Conservation (phyloP, 2,329 filamentous ascomycete species). For the Parastagonospora avenae region DNA sequence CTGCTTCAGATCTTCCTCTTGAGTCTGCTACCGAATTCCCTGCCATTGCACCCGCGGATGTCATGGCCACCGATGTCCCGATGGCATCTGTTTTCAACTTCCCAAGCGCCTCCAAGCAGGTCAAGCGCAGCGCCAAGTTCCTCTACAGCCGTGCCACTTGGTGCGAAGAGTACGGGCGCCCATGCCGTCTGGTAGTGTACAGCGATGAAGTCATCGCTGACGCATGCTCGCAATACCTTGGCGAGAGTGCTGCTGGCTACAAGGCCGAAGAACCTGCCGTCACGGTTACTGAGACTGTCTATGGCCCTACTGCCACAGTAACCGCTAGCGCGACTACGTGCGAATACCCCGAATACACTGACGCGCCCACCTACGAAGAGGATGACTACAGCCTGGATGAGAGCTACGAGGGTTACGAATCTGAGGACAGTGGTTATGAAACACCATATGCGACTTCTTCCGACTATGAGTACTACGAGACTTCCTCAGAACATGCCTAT, state of each 20-base stretch:
- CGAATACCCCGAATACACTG: neutral
- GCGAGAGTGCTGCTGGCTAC: neutral
- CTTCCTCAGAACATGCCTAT: no score
- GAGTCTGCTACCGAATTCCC: neutral
- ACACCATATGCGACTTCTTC: neutral
- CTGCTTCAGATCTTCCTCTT: no score
- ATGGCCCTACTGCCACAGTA: neutral
- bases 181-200: conserved; percentile 20
- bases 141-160: conserved; percentile 5
- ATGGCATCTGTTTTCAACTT: no score
- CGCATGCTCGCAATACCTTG: conserved; percentile 17
- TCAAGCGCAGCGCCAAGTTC: neutral
- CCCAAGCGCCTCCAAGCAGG: neutral
- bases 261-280: neutral
- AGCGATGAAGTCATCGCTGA: conserved; percentile 8
- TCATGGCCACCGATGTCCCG: neutral
- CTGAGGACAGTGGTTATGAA: neutral
- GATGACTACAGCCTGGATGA: neutral
- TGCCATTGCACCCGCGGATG: neutral
- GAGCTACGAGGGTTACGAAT: neutral
- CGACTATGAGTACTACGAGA: neutral
- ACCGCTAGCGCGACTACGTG: neutral
- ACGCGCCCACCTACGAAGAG: neutral
- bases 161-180: conserved; percentile 13
- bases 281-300: neutral